A percentile compares a stretch with the other conserved stretches of the same genome.
These are phyloP conservation scores for Candida anglica DNA, from an alignment of 805 yeast species.

Conservation along the genomic window DNA sequence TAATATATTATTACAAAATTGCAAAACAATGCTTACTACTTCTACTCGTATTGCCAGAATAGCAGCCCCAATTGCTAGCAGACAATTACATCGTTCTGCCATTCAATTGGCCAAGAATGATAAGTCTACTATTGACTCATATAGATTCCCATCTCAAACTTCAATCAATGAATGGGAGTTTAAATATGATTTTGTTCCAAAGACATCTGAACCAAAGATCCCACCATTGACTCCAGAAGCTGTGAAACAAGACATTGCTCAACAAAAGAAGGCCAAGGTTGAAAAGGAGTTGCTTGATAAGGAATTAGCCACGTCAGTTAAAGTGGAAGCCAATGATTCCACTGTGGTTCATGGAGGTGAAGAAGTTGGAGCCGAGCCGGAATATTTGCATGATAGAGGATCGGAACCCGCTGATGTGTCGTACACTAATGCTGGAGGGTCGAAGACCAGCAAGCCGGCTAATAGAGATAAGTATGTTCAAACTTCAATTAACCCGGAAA, in stretches of 20 bases:
- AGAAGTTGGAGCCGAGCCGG: slow-evolving; percentile 33
- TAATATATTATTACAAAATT: no score
- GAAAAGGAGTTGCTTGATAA: slow-evolving; percentile 33
- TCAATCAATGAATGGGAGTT: slow-evolving; percentile 48
- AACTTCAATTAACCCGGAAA: slow-evolving; percentile 36
- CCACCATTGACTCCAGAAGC: slow-evolving; percentile 47
- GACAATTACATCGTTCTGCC: slow-evolving; percentile 5
- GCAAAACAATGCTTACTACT: no score
- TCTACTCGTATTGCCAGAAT: no score
- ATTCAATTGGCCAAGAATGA: slow-evolving; percentile 47
- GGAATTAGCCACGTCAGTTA: slow-evolving; percentile 31
- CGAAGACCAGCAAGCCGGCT: slow-evolving; percentile 16
- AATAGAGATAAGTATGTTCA: slow-evolving; percentile 39
- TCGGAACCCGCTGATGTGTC: slow-evolving; percentile 32
- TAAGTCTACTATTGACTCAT: slow-evolving; percentile 54
- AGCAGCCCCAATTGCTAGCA: slow-evolving; percentile 1
- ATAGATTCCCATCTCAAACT: slow-evolving; percentile 45
- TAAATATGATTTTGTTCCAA: slow-evolving; percentile 43
- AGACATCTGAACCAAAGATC: slow-evolving; percentile 35
- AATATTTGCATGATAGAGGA: slow-evolving; percentile 34
- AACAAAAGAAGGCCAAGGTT: slow-evolving; percentile 32
- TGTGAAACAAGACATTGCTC: slow-evolving; percentile 46
- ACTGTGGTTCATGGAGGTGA: slow-evolving; percentile 42
- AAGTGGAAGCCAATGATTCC: slow-evolving; percentile 43
- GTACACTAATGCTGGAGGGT: slow-evolving; percentile 7